Base-by-base conservation (phyloP, 2,329 filamentous ascomycete genomes). In the Chaetomiaceae sp. region DNA sequence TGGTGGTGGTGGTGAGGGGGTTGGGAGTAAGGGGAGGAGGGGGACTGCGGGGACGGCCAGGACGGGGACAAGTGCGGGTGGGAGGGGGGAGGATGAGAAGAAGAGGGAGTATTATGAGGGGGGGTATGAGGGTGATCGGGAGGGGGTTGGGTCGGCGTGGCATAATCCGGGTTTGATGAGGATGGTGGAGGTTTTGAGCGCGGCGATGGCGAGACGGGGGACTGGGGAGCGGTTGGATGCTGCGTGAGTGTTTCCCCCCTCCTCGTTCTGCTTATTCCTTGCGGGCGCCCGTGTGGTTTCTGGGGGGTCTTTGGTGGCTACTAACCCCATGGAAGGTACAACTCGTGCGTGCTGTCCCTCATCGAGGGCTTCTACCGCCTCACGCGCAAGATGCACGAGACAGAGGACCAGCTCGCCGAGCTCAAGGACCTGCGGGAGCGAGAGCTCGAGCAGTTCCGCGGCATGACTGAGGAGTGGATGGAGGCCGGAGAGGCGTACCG, bases 101-200 rank as follows among this genome's bases (percentile, higher is more conserved):
- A n/a, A n/a, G n/a, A n/a, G n/a, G 34, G 41, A 33, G 48, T 21
- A 21, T 25, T 20, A 5, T 10, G 16, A 13, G n/a, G 10, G 21
- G 2, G 14, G 16, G 8, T 5, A 19, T 6, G 31, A 25, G 23
- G 41, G n/a, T n/a, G 31, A 44, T 21, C 17, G 33, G 30, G 30
- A n/a, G 19, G 44, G 46, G 7, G 23, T 10, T 33, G 34, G 42
- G n/a, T 21, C 58, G 17, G 53, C 61, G 3, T 70, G 68, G 63
- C 66, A 72, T 44, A 70, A 67, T n/a, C 73, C 73, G 6, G 71
- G 66, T 7, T 46, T 74, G 31, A 62, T 70, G 35, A 70, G 73
- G 57, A 70, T 76, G 62, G 65, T 70, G 14, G 73, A 76, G 52
- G 59, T 68, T 0, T 60, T 77, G n/a, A 68, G 70, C 38, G 66